These are phyloP conservation scores for Ajuga chamaepitys DNA, from an alignment of 257 asterid genomes.

Conservation along the genomic window DNA sequence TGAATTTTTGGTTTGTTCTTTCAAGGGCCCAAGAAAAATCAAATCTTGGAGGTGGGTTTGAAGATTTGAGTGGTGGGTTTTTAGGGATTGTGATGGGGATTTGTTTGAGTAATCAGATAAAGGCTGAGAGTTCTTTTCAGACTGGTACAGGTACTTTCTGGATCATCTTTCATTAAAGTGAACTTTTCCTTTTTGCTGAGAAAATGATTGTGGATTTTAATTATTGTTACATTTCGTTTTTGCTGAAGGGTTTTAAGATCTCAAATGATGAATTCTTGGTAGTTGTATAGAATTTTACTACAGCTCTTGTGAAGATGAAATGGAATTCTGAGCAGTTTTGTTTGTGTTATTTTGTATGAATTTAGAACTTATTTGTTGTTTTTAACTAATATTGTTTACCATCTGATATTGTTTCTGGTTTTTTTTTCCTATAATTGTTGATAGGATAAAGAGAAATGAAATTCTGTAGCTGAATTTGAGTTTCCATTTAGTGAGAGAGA, in stretches of 20 bases:
- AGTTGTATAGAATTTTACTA: too few species aligned
- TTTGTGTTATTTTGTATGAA: background rate
- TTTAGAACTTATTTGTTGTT: background rate
- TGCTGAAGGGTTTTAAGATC: background rate
- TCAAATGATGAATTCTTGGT: background rate
- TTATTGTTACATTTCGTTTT: slow-evolving; percentile 1
- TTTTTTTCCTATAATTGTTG: background rate
- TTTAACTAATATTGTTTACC: background rate
- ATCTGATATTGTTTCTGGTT: background rate
- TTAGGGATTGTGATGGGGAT: slow-evolving; percentile 48
- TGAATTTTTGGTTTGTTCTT: slow-evolving; percentile 5
- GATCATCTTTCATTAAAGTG: background rate
- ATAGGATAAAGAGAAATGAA: background rate
- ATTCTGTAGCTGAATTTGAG: slow-evolving; percentile 13
- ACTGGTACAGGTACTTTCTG: slow-evolving; percentile 27
- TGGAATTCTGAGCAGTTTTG: background rate
- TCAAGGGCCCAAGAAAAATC: background rate
- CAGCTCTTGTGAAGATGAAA: background rate
- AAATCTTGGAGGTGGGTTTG: slow-evolving; percentile 21
- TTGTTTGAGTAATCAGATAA: slow-evolving; percentile 49
- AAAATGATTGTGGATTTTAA: background rate
- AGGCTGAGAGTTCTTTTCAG: slow-evolving; percentile 38
- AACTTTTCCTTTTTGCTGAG: background rate
- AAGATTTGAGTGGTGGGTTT: slow-evolving; percentile 16
- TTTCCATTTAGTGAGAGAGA: background rate